These are phyloP conservation scores for Trametes sanguinea DNA, from an alignment of 768 basidiomycete species.

Conservation along the genomic window DNA sequence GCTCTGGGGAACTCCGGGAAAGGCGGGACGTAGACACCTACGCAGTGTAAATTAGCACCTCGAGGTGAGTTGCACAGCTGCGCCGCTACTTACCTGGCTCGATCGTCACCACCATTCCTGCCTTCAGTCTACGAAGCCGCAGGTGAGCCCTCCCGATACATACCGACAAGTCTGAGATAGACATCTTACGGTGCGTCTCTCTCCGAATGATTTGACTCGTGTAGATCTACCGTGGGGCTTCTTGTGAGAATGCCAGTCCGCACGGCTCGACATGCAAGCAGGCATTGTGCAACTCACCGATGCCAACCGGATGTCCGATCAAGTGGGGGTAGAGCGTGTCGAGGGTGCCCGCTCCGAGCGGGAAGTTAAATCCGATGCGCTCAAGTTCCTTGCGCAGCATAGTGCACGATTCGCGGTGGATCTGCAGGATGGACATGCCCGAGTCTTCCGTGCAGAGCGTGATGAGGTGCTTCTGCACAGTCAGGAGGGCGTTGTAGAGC, in stretches of 20 bases:
- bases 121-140: constrained; percentile 52
- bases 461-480: constrained; percentile 70
- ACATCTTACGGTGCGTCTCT: constrained; percentile 51
- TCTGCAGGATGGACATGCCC: constrained; percentile 64
- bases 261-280: no score
- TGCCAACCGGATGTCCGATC: constrained; percentile 88
- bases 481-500: constrained; percentile 78
- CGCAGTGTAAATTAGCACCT: constrained; percentile 3
- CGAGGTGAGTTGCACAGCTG: neutral
- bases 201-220: constrained; percentile 74
- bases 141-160: no score
- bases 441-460: constrained; percentile 57
- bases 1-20: constrained; percentile 75
- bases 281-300: constrained; percentile 51
- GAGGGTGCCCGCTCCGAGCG: constrained; percentile 56
- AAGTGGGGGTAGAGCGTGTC: constrained; percentile 89
- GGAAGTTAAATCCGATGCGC: constrained; percentile 72
- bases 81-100: constrained; percentile 63
- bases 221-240: constrained; percentile 61
- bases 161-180: no score
- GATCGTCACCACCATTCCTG: constrained; percentile 91
- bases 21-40: constrained; percentile 88
- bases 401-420: constrained; percentile 75
- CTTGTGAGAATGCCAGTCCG: neutral
- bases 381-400: constrained; percentile 71